phyloP scores from a whole-genome alignment of 768 basidiomycete species.

The Suillus subalutaceus region DNA sequence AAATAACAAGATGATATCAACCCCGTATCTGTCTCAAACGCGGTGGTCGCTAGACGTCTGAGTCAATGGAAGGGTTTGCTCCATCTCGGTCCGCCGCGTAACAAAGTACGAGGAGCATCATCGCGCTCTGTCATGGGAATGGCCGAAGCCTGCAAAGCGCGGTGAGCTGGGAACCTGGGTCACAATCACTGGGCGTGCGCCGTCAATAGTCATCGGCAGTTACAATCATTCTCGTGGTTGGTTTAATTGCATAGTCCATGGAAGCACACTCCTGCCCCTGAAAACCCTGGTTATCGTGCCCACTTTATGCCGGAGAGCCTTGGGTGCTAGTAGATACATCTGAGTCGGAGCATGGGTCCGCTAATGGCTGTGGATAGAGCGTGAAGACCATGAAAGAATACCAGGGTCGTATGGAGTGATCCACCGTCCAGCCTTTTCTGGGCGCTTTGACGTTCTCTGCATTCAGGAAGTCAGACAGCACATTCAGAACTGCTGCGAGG shows the following conservation, averaged over 20 bases:
- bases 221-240: too few relatives aligned
- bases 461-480: neutral
- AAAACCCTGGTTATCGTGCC: conserved; percentile 73
- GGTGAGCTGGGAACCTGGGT: conserved; percentile 27
- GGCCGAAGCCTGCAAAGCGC: conserved; percentile 31
- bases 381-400: too few relatives aligned
- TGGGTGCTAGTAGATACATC: neutral
- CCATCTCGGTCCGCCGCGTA: conserved; percentile 54
- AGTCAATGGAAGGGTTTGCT: conserved; percentile 79
- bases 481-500: neutral
- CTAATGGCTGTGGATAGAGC: too few relatives aligned
- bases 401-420: too few relatives aligned
- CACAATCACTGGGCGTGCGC: neutral
- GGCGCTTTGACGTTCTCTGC: neutral
- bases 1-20: conserved; percentile 24
- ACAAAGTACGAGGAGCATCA: conserved; percentile 16
- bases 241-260: conserved; percentile 13
- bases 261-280: conserved; percentile 38
- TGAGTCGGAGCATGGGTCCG: neutral
- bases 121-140: conserved; percentile 20
- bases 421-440: neutral
- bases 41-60: conserved; percentile 62
- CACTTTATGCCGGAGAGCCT: conserved; percentile 42
- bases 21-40: conserved; percentile 96
- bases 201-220: neutral